Conservation (phyloP, 2,329 filamentous ascomycete genomes). For the Fusarium poae region DNA sequence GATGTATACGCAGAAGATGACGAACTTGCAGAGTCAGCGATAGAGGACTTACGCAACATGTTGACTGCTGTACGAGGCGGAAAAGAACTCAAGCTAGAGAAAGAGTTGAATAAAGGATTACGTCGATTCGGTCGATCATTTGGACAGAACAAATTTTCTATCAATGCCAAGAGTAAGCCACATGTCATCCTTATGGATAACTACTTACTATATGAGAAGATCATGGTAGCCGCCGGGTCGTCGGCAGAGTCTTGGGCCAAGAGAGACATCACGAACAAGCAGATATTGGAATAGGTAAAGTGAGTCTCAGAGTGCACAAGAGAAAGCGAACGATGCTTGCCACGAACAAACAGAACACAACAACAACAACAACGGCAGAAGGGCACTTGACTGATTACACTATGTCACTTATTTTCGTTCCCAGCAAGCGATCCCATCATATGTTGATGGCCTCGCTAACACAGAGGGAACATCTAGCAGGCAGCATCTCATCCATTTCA, state of each 20-base stretch:
- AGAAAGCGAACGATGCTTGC: background rate
- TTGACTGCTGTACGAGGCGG: background rate
- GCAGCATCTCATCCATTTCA: conserved; percentile 3
- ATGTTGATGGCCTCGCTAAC: conserved; percentile 21
- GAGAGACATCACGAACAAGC: background rate
- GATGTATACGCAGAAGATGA: conserved; percentile 12
- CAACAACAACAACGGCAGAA: background rate
- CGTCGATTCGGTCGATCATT: background rate
- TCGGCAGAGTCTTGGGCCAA: background rate
- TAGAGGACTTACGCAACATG: background rate
- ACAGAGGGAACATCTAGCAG: background rate
- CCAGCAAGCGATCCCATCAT: background rate
- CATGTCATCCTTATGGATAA: background rate
- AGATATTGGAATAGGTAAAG: background rate
- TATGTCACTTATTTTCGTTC: conserved; percentile 12
- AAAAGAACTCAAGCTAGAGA: background rate
- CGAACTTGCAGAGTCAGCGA: background rate
- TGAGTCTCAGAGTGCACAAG: conserved; percentile 10
- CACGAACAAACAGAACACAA: background rate
- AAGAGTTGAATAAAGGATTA: background rate
- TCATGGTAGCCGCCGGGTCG: background rate
- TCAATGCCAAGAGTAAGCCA: background rate
- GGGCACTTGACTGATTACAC: conserved; percentile 1
- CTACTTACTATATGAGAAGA: background rate
- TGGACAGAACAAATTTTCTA: background rate